Conservation (phyloP, 495 filamentous ascomycete genomes). For the Xylaria venustula region DNA sequence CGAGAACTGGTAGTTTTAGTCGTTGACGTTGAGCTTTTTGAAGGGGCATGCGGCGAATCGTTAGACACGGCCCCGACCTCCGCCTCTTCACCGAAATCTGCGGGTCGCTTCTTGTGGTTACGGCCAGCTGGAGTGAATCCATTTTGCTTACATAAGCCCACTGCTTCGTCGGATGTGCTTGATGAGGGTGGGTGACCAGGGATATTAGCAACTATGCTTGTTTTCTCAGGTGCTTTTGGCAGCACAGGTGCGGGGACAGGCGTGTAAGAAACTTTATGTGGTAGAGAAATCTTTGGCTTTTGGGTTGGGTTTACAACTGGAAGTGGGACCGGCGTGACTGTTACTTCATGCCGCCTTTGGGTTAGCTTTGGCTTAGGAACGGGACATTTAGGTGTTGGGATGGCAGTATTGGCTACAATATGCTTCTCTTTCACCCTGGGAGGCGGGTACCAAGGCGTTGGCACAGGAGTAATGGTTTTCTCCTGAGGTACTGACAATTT, state of each 20-base stretch:
- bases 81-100: neutral
- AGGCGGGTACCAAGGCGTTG: neutral
- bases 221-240: neutral
- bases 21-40: neutral
- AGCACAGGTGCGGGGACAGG: neutral
- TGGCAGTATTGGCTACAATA: neutral
- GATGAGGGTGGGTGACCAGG: neutral
- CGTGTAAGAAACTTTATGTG: neutral
- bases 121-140: constrained; percentile 23
- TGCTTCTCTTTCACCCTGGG: neutral
- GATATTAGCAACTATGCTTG: neutral
- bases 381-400: neutral
- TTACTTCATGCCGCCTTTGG: neutral
- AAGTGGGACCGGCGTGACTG: constrained; percentile 5
- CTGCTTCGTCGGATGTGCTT: neutral
- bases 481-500: neutral
- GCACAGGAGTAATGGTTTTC: neutral
- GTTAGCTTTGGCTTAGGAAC: neutral
- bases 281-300: neutral
- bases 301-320: neutral
- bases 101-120: constrained; percentile 13
- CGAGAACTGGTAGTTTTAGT: neutral
- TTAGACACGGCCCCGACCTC: neutral
- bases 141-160: neutral
- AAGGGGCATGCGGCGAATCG: neutral